These are phyloP conservation scores for Apocynum venetum DNA, from an alignment of 257 asterid species.

Conservation along the genomic window DNA sequence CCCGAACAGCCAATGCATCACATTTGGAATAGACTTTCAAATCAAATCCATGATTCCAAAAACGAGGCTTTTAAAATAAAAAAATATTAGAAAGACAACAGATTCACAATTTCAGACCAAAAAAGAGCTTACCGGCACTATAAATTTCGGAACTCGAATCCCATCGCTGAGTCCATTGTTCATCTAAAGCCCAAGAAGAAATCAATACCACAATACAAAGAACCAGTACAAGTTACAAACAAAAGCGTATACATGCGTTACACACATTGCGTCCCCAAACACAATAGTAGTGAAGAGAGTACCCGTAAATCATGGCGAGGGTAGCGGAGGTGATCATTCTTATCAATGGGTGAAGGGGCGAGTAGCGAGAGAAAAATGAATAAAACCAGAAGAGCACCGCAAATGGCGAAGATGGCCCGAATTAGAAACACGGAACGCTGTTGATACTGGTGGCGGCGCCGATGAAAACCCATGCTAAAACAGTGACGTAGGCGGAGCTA, in stretches of 20 bases:
- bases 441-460: constrained; percentile 74
- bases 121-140: constrained; percentile 56
- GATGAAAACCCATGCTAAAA: constrained; percentile 53
- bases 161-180: constrained; percentile 28
- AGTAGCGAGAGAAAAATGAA: constrained; percentile 53
- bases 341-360: constrained; percentile 68
- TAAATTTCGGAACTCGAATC: constrained; percentile 28
- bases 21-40: constrained; percentile 33
- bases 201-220: constrained; percentile 9
- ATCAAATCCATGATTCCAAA: constrained; percentile 32
- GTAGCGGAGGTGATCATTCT: constrained; percentile 42
- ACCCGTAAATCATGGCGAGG: constrained; percentile 29
- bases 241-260: background rate
- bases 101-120: background rate
- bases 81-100: background rate
- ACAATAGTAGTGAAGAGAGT: background rate
- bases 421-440: constrained; percentile 43
- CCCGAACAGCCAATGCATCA: constrained; percentile 36
- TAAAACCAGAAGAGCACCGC: constrained; percentile 54
- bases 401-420: constrained; percentile 48
- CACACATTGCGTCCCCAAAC: background rate
- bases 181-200: constrained; percentile 27
- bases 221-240: constrained; percentile 4
- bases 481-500: constrained; percentile 25
- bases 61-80: background rate